Conservation (phyloP, 441 rosid species). For the Geranium incanum region DNA sequence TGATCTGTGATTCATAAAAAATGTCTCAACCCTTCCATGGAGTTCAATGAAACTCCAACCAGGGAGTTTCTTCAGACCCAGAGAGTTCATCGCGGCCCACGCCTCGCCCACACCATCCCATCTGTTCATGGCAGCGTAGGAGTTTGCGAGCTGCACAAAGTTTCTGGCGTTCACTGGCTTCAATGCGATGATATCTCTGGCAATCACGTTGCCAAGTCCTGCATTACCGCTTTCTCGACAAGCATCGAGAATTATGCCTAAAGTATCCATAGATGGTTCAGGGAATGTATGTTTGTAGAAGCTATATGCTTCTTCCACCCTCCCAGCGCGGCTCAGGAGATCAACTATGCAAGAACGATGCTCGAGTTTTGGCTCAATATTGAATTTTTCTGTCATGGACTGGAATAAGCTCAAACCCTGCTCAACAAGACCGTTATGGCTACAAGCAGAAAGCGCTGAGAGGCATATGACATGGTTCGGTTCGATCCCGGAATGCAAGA, state of each 20-base stretch:
- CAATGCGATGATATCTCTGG: slow-evolving; percentile 30
- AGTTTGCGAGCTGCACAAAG: neutral
- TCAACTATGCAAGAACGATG: slow-evolving; percentile 54
- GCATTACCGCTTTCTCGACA: slow-evolving; percentile 30
- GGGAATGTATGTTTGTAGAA: slow-evolving; percentile 40
- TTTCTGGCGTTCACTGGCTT: neutral
- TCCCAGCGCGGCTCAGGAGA: slow-evolving; percentile 51
- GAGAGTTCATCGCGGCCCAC: neutral
- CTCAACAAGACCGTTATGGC: slow-evolving; percentile 46
- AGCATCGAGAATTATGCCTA: slow-evolving; percentile 52
- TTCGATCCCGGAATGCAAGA: slow-evolving; percentile 38
- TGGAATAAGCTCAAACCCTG: slow-evolving; percentile 40
- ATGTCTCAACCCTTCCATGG: neutral
- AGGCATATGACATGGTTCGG: slow-evolving; percentile 50
- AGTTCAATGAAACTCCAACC: slow-evolving; percentile 7
- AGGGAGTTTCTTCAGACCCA: slow-evolving; percentile 19
- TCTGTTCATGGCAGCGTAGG: slow-evolving; percentile 29
- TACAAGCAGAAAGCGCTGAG: slow-evolving; percentile 48
- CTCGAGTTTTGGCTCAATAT: slow-evolving; percentile 43
- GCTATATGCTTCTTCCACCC: slow-evolving; percentile 44
- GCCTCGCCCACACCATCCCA: slow-evolving; percentile 32
- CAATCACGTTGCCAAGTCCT: slow-evolving; percentile 33
- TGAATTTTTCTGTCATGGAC: slow-evolving; percentile 39
- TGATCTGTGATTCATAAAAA: slow-evolving; percentile 7
- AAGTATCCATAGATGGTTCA: slow-evolving; percentile 33